Conservation (phyloP, 805 yeast genomes). For the Pichia scutulata region DNA sequence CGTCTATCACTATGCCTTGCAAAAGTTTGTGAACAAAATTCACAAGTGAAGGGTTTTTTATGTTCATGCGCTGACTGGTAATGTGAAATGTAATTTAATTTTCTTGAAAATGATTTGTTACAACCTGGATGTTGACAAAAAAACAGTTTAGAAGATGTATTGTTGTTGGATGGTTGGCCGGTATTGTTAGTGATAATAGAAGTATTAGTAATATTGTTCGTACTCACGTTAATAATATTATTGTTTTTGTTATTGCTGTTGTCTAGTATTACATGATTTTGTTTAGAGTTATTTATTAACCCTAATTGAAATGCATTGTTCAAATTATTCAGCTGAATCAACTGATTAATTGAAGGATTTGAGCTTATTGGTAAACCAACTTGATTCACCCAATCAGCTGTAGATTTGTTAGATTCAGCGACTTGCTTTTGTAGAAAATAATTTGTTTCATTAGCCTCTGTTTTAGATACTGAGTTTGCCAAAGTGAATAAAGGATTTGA, state of each 20-base stretch:
- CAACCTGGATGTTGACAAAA: slow-evolving; percentile 24
- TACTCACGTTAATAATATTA: neutral
- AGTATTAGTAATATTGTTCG: too few relatives aligned
- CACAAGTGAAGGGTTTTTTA: slow-evolving; percentile 27
- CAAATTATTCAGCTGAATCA: neutral
- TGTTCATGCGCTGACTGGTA: slow-evolving; percentile 28
- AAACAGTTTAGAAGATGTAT: slow-evolving; percentile 13
- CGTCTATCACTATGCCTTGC: slow-evolving; percentile 30
- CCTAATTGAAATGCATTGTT: neutral
- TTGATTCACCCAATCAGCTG: slow-evolving; percentile 3
- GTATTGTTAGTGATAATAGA: neutral
- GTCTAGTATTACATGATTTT: neutral
- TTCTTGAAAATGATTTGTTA: slow-evolving; percentile 26
- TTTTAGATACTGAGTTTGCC: slow-evolving; percentile 22
- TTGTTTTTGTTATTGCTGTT: neutral
- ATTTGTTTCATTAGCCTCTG: neutral
- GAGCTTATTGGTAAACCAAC: neutral
- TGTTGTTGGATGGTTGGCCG: neutral
- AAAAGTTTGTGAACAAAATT: slow-evolving; percentile 23
- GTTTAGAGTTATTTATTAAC: neutral
- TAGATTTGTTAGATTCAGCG: neutral
- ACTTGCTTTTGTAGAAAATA: neutral
- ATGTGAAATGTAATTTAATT: slow-evolving; percentile 29
- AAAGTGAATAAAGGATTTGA: slow-evolving; percentile 24
- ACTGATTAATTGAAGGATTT: neutral